Conservation (phyloP, 1,139 yeast species). For the Candida pseudocylindracea region DNA sequence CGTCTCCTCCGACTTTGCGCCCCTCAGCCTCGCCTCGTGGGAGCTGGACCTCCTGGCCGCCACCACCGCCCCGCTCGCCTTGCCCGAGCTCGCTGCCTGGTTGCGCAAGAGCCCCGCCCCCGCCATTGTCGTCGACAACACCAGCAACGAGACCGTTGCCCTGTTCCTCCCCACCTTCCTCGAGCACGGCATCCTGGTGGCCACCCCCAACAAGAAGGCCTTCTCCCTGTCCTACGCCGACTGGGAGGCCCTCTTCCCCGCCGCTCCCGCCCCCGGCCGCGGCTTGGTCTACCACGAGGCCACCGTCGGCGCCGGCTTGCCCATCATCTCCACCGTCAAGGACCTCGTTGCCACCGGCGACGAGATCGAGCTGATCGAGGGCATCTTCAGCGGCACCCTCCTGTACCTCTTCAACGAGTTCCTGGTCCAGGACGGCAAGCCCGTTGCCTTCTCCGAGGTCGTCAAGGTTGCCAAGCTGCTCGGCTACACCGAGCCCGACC, state of each 20-base stretch:
- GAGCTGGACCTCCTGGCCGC: slow-evolving; percentile 16
- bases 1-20: slow-evolving; percentile 41
- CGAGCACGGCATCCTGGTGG: slow-evolving; percentile 66
- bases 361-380: slow-evolving; percentile 75
- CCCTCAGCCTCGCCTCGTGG: slow-evolving; percentile 46
- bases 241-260: slow-evolving; percentile 57
- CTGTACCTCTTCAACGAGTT: slow-evolving; percentile 93
- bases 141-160: slow-evolving; percentile 66
- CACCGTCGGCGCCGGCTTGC: slow-evolving; percentile 98
- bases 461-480: slow-evolving; percentile 71
- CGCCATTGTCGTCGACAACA: slow-evolving; percentile 76
- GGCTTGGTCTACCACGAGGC: slow-evolving; percentile 94
- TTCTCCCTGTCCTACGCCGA: slow-evolving; percentile 58
- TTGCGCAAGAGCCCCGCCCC: slow-evolving; percentile 51
- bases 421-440: slow-evolving; percentile 40
- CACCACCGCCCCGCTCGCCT: slow-evolving; percentile 22
- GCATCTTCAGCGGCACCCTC: slow-evolving; percentile 88
- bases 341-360: slow-evolving; percentile 88
- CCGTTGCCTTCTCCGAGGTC: slow-evolving; percentile 63
- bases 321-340: slow-evolving; percentile 69
- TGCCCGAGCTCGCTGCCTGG: slow-evolving; percentile 34
- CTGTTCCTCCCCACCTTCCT: slow-evolving; percentile 54
- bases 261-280: slow-evolving; percentile 25
- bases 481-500: slow-evolving; percentile 98
- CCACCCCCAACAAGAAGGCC: slow-evolving; percentile 96